Percentiles rank a stretch among this genome's conserved stretches.
Evolutionary conservation across 2,329 filamentous ascomycete species (phyloP).

Genomic region (Amauroascus niger): DNA sequence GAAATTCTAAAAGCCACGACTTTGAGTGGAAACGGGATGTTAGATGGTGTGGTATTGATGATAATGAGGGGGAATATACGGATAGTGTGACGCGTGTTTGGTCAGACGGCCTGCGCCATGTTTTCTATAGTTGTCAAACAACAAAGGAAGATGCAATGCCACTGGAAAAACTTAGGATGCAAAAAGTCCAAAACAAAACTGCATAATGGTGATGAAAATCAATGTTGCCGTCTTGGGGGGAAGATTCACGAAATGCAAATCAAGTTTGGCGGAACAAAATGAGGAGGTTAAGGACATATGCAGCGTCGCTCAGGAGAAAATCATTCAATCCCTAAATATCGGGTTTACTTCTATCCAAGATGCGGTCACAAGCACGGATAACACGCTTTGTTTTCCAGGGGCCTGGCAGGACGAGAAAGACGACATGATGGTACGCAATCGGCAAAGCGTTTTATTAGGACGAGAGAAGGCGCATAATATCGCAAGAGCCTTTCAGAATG

Average conservation of each 20-base stretch:
- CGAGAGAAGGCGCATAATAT: not conserved
- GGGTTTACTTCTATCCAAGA: not conserved
- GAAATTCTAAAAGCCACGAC: not conserved
- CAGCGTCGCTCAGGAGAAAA: not conserved
- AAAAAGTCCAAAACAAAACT: not conserved
- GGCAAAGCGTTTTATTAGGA: not conserved
- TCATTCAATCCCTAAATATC: not conserved
- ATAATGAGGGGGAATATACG: not conserved
- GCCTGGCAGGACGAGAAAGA: not conserved
- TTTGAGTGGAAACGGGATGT: not conserved
- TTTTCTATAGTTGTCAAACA: too few species aligned
- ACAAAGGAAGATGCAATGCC: not conserved
- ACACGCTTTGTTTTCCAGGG: not conserved
- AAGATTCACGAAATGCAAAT: not conserved
- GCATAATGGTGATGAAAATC: not conserved
- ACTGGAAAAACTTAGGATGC: not conserved
- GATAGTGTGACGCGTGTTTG: too few species aligned
- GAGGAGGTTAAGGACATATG: not conserved
- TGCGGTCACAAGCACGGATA: not conserved
- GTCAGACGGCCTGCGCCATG: too few species aligned
- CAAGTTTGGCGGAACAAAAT: not conserved
- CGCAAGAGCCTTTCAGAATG: not conserved
- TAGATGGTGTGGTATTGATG: not conserved
- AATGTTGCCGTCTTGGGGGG: not conserved
- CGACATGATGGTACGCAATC: not conserved